phyloP scores from a whole-genome alignment of 2,329 filamentous ascomycete genomes.

The Aplosporella prunicola region DNA sequence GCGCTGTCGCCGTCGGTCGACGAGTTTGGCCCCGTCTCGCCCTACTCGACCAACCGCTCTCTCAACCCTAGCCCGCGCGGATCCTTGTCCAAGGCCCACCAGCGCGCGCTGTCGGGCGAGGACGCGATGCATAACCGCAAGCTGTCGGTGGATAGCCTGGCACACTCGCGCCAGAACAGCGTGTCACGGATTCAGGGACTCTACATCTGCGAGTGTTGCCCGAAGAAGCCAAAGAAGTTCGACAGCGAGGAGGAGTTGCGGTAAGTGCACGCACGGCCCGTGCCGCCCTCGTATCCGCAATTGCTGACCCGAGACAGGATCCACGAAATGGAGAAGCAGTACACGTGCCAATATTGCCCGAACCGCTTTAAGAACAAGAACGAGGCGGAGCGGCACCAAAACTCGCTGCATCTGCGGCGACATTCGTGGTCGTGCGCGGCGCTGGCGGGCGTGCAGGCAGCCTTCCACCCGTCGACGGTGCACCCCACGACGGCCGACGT shows the following conservation, averaged over 20 bases:
- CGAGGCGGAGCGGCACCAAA: slow-evolving; percentile 91
- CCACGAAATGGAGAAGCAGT: slow-evolving; percentile 93
- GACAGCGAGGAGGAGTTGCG: slow-evolving; percentile 73
- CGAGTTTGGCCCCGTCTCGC: slow-evolving; percentile 44
- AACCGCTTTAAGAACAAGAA: slow-evolving; percentile 99
- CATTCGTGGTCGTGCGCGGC: slow-evolving; percentile 97
- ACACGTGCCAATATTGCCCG: slow-evolving; percentile 82
- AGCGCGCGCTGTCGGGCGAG: slow-evolving; percentile 32
- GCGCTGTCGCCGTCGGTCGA: slow-evolving; percentile 51
- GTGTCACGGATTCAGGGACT: slow-evolving; percentile 47
- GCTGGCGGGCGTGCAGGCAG: slow-evolving; percentile 60
- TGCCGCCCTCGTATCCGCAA: too few species aligned
- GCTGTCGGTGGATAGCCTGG: slow-evolving; percentile 35
- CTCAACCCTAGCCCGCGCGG: slow-evolving; percentile 34
- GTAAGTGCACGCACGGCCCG: slow-evolving; percentile 52
- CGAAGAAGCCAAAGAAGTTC: slow-evolving; percentile 95
- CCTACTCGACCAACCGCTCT: slow-evolving; percentile 42
- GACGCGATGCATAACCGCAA: slow-evolving; percentile 31
- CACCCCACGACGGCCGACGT: slow-evolving; percentile 57
- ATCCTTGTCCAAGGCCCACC: slow-evolving; percentile 31
- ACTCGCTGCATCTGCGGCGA: slow-evolving; percentile 80
- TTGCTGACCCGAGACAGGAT: slow-evolving; percentile 44
- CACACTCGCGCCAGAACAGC: slow-evolving; percentile 40
- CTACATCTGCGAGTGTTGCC: slow-evolving; percentile 86
- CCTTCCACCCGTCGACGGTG: slow-evolving; percentile 72